Evolutionary conservation across 148 eudicot genomes (phyloP), one percentile per base, ranked within the genome.

Genomic region (Arbutus unedo): DNA sequence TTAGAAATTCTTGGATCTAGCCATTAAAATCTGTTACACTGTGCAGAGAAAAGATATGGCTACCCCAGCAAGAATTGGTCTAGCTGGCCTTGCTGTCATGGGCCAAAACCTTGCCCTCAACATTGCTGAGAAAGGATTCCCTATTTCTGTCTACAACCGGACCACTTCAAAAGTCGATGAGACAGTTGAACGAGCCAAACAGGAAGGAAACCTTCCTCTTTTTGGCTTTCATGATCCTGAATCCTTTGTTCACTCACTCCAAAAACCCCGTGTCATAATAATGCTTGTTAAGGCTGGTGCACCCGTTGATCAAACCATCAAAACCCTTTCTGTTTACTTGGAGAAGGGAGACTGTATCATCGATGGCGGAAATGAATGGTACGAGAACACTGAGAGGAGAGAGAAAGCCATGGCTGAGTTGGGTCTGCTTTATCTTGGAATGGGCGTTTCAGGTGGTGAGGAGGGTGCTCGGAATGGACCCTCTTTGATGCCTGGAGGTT

Each of bases 361-460:
- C 64, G 97, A 94, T 84, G 98, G 98, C 54, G 98, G 98, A 59
- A 94, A 94, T 6, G 98, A 94, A 86, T 94, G 98, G 98, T 94
- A 94, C 67, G 97, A 94, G 85, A 94, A 94, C 90, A 94, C 98
- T 2, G 97, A 94, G 87, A 94, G 98, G 79, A 91, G 98, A 87
- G 92, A 91, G 85, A 93, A 94, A 81, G 97, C 86, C 45, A 85
- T 93, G 95, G 85, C 85, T 62, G 92, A 93, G 67, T 73, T 87
- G 87, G 97, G 98, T 56, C 85, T 94, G 4, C 96, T 91, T 62
- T 94, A 94, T 88, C 95, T 94, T 25, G 98, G 98, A 81, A 94
- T 94, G 98, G 98, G 98, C 83, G 98, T 94, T 84, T 94, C 98
- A 15, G 98, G 98, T 75, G 98, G 98, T 70, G 98, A 94, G 88